These are phyloP conservation scores for Xerocomellus amylosporus DNA, from an alignment of 768 basidiomycete genomes.

Conservation along the genomic window DNA sequence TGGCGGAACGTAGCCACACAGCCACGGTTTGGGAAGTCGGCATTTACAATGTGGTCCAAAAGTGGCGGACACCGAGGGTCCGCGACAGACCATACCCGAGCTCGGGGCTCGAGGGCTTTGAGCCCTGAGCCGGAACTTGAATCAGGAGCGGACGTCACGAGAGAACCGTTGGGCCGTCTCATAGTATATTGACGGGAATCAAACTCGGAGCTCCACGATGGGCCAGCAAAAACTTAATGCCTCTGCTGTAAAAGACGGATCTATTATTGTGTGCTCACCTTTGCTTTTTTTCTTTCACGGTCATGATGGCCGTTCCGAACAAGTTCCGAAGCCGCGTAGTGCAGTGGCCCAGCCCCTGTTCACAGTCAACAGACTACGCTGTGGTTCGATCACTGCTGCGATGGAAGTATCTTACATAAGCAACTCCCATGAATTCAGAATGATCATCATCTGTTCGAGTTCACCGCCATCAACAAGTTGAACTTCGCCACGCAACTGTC, in stretches of 20 bases:
- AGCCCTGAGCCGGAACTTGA: not conserved
- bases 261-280: not conserved
- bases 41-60: not conserved
- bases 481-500: not conserved
- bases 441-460: too few relatives aligned
- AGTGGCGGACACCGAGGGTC: not conserved
- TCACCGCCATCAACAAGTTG: not conserved
- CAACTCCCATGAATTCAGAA: not conserved
- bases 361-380: too few relatives aligned
- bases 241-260: not conserved
- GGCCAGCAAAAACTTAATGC: not conserved
- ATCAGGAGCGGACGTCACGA: not conserved
- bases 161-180: too few relatives aligned
- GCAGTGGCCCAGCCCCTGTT: too few relatives aligned
- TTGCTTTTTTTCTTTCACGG: not conserved
- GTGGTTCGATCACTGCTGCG: too few relatives aligned
- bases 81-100: not conserved
- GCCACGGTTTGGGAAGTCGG: not conserved
- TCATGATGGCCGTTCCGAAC: not conserved
- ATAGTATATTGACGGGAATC: not conserved
- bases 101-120: not conserved
- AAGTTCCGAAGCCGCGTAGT: not conserved
- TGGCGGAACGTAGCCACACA: not conserved
- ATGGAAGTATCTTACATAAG: conserved; percentile 14
- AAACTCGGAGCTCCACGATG: not conserved